phyloP scores from a whole-genome alignment of 2,329 filamentous ascomycete genomes.

The Colletotrichum sp. region DNA sequence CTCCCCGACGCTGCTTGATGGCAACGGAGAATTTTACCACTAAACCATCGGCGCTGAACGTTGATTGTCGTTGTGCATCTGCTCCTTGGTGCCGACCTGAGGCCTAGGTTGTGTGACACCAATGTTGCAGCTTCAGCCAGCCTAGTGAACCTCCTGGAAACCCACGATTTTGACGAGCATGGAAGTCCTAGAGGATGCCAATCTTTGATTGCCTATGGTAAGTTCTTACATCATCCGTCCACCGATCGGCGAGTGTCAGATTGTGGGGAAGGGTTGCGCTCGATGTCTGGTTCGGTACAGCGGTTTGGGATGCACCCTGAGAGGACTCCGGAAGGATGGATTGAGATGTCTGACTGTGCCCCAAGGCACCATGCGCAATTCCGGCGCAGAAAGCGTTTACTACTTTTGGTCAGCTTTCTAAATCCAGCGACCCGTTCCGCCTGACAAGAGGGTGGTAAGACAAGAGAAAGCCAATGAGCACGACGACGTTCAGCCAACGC shows the following conservation, averaged over 20 bases:
- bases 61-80: not conserved
- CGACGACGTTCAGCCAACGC: not conserved
- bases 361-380: not conserved
- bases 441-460: not conserved
- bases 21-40: slow-evolving; percentile 21
- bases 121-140: not conserved
- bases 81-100: fast-evolving
- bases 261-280: not conserved
- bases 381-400: not conserved
- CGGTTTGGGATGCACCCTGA: not conserved
- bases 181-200: not conserved
- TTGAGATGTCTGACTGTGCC: not conserved
- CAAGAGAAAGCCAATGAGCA: not conserved
- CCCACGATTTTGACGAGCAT: not conserved
- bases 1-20: slow-evolving; percentile 17
- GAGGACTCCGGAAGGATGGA: not conserved
- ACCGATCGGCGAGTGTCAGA: not conserved
- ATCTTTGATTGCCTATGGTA: not conserved
- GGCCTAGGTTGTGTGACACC: not conserved
- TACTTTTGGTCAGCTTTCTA: not conserved
- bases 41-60: slow-evolving; percentile 17
- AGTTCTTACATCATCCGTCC: not conserved
- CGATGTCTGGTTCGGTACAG: not conserved
- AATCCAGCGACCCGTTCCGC: not conserved
- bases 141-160: not conserved